These are phyloP conservation scores for Rhizoclosmatium sp. DNA, from an alignment of 192 early-diverging fungal genomes.

Conservation along the genomic window DNA sequence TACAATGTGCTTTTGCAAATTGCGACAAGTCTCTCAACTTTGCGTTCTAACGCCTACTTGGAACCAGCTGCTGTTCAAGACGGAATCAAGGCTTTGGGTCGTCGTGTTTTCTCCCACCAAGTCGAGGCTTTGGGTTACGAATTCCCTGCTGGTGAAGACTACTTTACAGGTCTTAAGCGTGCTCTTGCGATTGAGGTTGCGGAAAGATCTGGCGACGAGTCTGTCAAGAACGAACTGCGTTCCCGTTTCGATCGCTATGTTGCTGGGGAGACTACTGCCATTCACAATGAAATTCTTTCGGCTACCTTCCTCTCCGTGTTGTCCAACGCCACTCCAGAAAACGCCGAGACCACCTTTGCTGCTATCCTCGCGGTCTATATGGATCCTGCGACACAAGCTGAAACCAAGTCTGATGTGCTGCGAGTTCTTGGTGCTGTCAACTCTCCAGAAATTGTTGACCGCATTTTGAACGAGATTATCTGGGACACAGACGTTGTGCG, in stretches of 20 bases:
- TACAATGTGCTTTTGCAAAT: slow-evolving; percentile 78
- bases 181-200: slow-evolving; percentile 80
- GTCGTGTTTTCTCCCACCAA: slow-evolving; percentile 78
- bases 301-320: slow-evolving; percentile 82
- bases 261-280: slow-evolving; percentile 65
- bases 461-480: slow-evolving; percentile 73
- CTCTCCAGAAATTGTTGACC: slow-evolving; percentile 56
- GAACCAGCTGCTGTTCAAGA: slow-evolving; percentile 65
- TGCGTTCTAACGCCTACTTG: slow-evolving; percentile 73
- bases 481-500: slow-evolving; percentile 70
- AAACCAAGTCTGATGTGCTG: slow-evolving; percentile 52
- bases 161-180: slow-evolving; percentile 77
- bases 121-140: slow-evolving; percentile 82
- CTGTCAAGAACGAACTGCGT: slow-evolving; percentile 33
- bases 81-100: slow-evolving; percentile 71
- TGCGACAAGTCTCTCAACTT: slow-evolving; percentile 62
- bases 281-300: slow-evolving; percentile 70
- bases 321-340: slow-evolving; percentile 28
- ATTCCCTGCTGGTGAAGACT: slow-evolving; percentile 72
- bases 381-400: slow-evolving; percentile 35
- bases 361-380: slow-evolving; percentile 49
- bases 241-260: slow-evolving; percentile 63
- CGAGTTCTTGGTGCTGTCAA: slow-evolving; percentile 59
- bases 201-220: slow-evolving; percentile 63
- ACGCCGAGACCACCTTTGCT: slow-evolving; percentile 46